Evolutionary conservation across 768 basidiomycete genomes (phyloP).

Genomic region (Trametes elegans): DNA sequence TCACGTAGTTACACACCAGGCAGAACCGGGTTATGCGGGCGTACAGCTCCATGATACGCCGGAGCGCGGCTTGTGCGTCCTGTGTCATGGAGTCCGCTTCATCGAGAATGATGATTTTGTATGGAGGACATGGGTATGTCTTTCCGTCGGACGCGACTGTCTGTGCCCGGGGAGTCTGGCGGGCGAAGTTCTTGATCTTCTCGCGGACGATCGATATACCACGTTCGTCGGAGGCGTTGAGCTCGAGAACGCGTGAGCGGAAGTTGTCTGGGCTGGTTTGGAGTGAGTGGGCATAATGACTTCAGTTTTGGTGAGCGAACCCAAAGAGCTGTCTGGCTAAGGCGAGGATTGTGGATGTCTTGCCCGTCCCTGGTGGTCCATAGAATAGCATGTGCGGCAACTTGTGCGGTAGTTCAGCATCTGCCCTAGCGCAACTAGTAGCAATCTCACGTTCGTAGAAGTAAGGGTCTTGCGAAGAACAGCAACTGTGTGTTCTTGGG

Average conservation of each 20-base stretch:
- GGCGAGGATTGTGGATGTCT: conserved; percentile 97
- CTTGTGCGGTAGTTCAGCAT: conserved; percentile 51
- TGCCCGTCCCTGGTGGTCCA: conserved; percentile 97
- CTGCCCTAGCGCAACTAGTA: not conserved
- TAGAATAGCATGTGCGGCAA: conserved; percentile 99
- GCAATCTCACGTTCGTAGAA: conserved; percentile 74
- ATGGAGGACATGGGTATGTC: conserved; percentile 93
- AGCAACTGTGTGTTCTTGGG: conserved; percentile 94
- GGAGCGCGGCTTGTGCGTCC: conserved; percentile 94
- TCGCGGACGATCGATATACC: conserved; percentile 97
- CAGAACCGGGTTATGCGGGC: conserved; percentile 97
- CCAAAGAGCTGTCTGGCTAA: conserved; percentile 93
- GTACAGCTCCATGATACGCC: conserved; percentile 99
- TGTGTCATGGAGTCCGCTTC: conserved; percentile 99
- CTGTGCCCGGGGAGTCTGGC: conserved; percentile 85
- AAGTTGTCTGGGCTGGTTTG: conserved; percentile 85
- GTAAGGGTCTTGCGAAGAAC: conserved; percentile 89
- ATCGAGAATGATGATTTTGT: conserved; percentile 98
- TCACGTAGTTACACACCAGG: conserved; percentile 98
- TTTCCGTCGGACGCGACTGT: conserved; percentile 69
- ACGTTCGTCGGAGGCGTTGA: conserved; percentile 98
- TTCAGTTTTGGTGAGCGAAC: conserved; percentile 33
- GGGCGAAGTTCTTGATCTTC: conserved; percentile 97
- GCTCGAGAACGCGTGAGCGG: conserved; percentile 86
- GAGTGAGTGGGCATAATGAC: not conserved